A percentile compares a stretch with the other conserved stretches of the same genome.
These are phyloP conservation scores for Alternaria rosae DNA, from an alignment of 2,329 filamentous ascomycete genomes.

Conservation along the genomic window DNA sequence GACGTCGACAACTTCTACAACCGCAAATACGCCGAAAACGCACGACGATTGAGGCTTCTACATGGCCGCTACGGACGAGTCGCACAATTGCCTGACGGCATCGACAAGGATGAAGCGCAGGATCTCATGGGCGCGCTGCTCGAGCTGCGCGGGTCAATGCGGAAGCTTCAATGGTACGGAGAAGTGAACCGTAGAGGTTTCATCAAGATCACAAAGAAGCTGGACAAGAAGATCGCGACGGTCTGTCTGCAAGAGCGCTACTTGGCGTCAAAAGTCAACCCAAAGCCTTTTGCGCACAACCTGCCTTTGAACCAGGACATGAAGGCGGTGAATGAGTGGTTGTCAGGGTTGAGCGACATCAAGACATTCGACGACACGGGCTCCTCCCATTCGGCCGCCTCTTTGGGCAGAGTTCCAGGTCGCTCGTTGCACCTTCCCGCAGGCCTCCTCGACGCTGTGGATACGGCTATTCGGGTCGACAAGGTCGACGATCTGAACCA, in stretches of 20 bases:
- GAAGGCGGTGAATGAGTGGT: conserved; percentile 85
- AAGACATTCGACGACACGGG: conserved; percentile 77
- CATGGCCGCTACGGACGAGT: conserved; percentile 85
- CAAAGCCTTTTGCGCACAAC: conserved; percentile 85
- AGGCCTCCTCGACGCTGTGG: conserved; percentile 72
- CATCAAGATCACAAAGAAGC: conserved; percentile 98
- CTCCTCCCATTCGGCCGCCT: conserved; percentile 73
- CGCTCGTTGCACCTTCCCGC: conserved; percentile 76
- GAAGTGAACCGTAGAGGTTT: conserved; percentile 96
- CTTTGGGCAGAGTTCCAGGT: conserved; percentile 77
- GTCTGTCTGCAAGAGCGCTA: conserved; percentile 83
- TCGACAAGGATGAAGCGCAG: conserved; percentile 88
- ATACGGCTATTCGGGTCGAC: conserved; percentile 75
- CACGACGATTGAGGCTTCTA: conserved; percentile 82
- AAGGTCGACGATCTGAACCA: conserved; percentile 64
- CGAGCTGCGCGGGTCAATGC: conserved; percentile 83
- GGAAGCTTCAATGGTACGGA: conserved; percentile 96
- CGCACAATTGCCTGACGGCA: conserved; percentile 71
- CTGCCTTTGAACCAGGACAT: conserved; percentile 64
- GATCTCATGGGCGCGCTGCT: conserved; percentile 90
- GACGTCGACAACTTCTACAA: conserved; percentile 97
- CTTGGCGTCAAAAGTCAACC: conserved; percentile 88
- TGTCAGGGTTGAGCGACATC: conserved; percentile 80
- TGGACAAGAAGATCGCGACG: conserved; percentile 89
- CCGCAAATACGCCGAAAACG: conserved; percentile 87